These are phyloP conservation scores for Deinandra increscens DNA, from an alignment of 129 eudicot genomes.

Conservation along the genomic window DNA sequence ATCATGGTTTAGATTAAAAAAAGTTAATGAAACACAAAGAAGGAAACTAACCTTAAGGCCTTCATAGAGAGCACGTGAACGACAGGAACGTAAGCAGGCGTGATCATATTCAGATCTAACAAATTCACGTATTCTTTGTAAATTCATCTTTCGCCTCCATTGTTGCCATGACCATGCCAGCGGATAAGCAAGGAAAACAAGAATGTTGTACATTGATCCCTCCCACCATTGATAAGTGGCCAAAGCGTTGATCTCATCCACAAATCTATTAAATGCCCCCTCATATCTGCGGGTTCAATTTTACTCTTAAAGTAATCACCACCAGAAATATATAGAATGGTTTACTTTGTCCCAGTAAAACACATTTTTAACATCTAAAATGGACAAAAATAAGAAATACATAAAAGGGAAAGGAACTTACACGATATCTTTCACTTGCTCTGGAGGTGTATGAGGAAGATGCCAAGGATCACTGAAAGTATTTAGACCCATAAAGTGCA, in stretches of 20 bases:
- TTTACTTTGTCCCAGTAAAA: not conserved
- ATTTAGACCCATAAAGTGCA: constrained; percentile 91
- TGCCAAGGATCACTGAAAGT: constrained; percentile 94
- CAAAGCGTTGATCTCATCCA: constrained; percentile 79
- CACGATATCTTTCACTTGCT: constrained; percentile 87
- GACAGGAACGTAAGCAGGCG: constrained; percentile 96
- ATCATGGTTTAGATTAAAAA: not conserved
- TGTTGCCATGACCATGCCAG: constrained; percentile 98
- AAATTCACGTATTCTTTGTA: constrained; percentile 85
- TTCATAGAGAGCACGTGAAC: constrained; percentile 97
- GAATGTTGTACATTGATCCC: constrained; percentile 72
- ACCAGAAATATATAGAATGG: not conserved
- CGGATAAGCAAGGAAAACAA: constrained; percentile 82
- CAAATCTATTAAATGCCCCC: constrained; percentile 85
- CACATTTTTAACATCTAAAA: constrained; percentile 6
- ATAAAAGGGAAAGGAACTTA: constrained; percentile 31
- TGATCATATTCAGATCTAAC: constrained; percentile 97
- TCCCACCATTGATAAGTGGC: constrained; percentile 98
- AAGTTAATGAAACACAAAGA: not conserved
- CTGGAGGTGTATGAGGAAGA: constrained; percentile 93
- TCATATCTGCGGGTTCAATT: constrained; percentile 64
- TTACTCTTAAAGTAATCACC: not conserved
- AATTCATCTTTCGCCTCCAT: constrained; percentile 81
- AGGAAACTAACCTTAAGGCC: constrained; percentile 71
- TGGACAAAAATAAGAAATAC: not conserved